Conservation (phyloP, 768 basidiomycete species). For the Polyporus arcularius region DNA sequence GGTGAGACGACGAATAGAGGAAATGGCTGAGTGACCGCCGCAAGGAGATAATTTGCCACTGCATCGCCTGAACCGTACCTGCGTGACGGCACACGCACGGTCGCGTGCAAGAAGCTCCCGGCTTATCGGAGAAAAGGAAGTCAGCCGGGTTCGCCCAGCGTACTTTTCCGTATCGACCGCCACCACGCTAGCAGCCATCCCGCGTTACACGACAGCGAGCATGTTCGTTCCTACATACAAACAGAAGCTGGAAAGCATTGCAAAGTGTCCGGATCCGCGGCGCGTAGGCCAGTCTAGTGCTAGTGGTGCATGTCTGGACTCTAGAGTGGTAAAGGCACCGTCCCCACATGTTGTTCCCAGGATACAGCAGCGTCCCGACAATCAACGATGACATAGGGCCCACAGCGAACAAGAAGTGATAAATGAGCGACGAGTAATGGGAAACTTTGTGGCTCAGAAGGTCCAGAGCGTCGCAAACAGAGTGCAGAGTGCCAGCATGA, state of each 20-base stretch:
- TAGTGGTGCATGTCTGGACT: background rate
- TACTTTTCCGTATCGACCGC: background rate
- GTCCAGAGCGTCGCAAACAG: conserved; percentile 5
- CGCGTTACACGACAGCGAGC: background rate
- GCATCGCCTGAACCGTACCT: background rate
- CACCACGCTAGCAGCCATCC: background rate
- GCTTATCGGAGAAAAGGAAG: conserved; percentile 1
- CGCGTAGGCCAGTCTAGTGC: background rate
- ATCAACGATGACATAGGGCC: background rate
- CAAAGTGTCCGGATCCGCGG: background rate
- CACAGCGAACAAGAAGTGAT: background rate
- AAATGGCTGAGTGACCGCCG: background rate
- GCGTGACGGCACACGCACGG: background rate
- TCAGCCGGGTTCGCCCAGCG: background rate
- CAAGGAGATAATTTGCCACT: background rate
- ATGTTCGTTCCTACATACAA: background rate
- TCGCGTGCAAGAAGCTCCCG: conserved; percentile 1
- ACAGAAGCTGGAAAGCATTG: background rate
- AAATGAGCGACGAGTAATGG: background rate
- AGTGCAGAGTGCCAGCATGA: conserved; percentile 4
- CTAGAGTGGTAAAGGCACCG: background rate
- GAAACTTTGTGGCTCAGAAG: background rate
- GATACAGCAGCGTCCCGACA: conserved; percentile 1
- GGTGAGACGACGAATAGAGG: background rate
- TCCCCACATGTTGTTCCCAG: background rate